These are phyloP conservation scores for Galeopsis tetrahit DNA, from an alignment of 257 asterid species.

Conservation along the genomic window DNA sequence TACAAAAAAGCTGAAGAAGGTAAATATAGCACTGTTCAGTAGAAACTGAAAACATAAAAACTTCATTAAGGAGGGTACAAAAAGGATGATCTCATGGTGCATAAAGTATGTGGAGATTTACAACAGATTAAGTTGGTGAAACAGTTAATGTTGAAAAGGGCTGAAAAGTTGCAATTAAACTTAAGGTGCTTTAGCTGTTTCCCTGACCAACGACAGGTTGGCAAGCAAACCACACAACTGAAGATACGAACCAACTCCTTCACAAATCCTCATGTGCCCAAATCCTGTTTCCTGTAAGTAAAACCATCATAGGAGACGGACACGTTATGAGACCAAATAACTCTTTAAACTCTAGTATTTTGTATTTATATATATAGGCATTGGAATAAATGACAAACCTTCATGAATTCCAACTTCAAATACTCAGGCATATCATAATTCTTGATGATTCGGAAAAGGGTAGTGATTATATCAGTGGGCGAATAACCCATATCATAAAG, in stretches of 20 bases:
- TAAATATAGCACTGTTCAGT: too few species aligned
- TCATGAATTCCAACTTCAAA: constrained; percentile 89
- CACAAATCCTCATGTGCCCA: constrained; percentile 97
- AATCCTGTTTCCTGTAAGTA: constrained; percentile 85
- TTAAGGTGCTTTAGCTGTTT: constrained; percentile 78
- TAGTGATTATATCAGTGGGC: constrained; percentile 96
- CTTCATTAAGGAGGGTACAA: not conserved
- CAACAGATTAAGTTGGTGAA: not conserved
- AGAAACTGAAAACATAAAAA: not conserved
- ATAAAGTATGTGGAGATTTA: not conserved
- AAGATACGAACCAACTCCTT: constrained; percentile 96
- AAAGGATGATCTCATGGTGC: not conserved
- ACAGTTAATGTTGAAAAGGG: not conserved
- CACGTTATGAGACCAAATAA: not conserved
- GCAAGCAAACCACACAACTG: constrained; percentile 91
- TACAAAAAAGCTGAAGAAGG: too few species aligned
- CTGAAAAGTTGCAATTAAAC: not conserved
- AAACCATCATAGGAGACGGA: constrained; percentile 26
- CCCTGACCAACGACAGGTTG: constrained; percentile 69
- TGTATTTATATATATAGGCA: not conserved
- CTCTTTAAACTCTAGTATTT: too few species aligned
- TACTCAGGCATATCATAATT: constrained; percentile 94
- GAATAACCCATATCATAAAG: constrained; percentile 95
- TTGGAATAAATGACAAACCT: constrained; percentile 52
- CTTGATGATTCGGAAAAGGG: constrained; percentile 89